These are phyloP conservation scores for Phytophthora niederhauseri DNA, from an alignment of 352 stramenopile genomes.

Conservation along the genomic window DNA sequence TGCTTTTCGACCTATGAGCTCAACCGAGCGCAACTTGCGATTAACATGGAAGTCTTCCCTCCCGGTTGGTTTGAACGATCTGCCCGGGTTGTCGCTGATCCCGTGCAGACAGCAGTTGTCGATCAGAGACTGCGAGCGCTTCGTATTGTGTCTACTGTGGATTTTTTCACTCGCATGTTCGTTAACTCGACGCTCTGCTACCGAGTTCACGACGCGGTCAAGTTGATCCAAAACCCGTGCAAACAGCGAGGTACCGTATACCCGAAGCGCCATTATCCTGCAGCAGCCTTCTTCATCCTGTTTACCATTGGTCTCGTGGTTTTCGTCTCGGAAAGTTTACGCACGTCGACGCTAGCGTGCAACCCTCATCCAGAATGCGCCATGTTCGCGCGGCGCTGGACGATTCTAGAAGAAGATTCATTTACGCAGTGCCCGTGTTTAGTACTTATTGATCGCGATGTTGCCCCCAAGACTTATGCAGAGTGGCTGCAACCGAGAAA, in stretches of 20 bases:
- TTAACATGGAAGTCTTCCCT: slow-evolving; percentile 2
- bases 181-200: not conserved
- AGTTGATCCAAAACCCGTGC: slow-evolving; percentile 17
- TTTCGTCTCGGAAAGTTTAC: slow-evolving; percentile 21
- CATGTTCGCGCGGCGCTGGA: slow-evolving; percentile 26
- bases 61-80: not conserved
- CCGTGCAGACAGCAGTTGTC: not conserved
- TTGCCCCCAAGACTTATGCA: slow-evolving; percentile 20
- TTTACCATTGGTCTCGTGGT: slow-evolving; percentile 10
- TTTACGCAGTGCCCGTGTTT: slow-evolving; percentile 11
- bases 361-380: slow-evolving; percentile 22
- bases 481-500: slow-evolving; percentile 31
- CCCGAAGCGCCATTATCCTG: slow-evolving; percentile 12
- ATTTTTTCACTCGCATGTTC: not conserved
- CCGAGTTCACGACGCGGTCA: not conserved
- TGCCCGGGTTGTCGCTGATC: not conserved
- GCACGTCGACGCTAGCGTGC: slow-evolving; percentile 16
- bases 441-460: slow-evolving; percentile 31
- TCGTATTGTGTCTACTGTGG: not conserved
- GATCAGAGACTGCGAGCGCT: not conserved
- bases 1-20: not conserved
- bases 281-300: slow-evolving; percentile 19
- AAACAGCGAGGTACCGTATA: slow-evolving; percentile 20
- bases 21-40: not conserved
- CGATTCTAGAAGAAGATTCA: slow-evolving; percentile 2